Percentiles rank a stretch among this genome's conserved stretches.
Conservation (phyloP, 257 asterid genomes). For the Striga asiatica region DNA sequence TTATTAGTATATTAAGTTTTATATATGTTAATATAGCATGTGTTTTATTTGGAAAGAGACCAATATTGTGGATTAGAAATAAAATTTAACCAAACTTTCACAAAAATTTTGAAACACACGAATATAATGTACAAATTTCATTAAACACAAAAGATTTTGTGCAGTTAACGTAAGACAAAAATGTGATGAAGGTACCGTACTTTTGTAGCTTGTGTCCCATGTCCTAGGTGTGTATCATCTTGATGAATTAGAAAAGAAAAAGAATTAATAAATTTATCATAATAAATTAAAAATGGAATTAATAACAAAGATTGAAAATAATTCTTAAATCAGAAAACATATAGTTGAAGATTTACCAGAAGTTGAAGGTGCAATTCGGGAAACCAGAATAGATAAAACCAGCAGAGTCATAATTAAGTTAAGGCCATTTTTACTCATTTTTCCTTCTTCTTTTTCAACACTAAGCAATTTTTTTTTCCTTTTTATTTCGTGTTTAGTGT, state of each 20-base stretch:
- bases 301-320: background rate
- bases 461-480: background rate
- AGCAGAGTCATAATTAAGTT: slow-evolving; percentile 16
- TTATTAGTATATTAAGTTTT: too few species aligned
- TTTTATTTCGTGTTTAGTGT: slow-evolving; percentile 12
- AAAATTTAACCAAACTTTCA: too few species aligned
- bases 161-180: too few species aligned
- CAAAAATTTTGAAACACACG: too few species aligned
- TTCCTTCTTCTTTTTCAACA: too few species aligned
- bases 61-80: too few species aligned
- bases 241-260: background rate
- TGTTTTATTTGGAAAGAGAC: too few species aligned
- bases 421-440: slow-evolving; percentile 22
- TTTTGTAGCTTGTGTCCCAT: slow-evolving; percentile 15
- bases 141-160: too few species aligned
- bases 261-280: background rate
- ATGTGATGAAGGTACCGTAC: background rate
- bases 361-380: slow-evolving; percentile 9
- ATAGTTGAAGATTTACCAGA: slow-evolving; percentile 13
- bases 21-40: too few species aligned
- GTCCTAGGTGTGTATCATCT: slow-evolving; percentile 14
- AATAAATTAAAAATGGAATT: background rate
- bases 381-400: slow-evolving; percentile 15
- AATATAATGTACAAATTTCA: too few species aligned
- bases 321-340: background rate